A percentile compares a stretch with the other conserved stretches of the same genome.
Evolutionary conservation across 768 basidiomycete species (phyloP).

Genomic region (Lactifluus volemus): DNA sequence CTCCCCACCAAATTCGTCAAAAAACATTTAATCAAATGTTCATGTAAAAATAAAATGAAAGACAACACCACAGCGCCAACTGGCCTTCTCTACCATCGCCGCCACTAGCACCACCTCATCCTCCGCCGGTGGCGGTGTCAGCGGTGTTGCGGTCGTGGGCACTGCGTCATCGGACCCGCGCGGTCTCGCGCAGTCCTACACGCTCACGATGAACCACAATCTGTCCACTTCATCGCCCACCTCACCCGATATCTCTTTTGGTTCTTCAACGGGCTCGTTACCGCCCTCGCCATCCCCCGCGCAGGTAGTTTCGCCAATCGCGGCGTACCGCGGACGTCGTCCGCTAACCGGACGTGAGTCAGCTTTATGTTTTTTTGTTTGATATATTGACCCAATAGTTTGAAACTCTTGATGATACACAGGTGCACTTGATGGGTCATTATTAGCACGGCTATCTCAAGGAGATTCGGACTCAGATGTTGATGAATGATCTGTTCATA

Average conservation of each 20-base stretch:
- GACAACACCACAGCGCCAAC: constrained; percentile 20
- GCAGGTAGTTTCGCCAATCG: constrained; percentile 9
- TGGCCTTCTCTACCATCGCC: constrained; percentile 12
- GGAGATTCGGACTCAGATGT: constrained; percentile 16
- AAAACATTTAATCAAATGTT: no score
- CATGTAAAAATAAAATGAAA: background rate
- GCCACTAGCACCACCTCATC: background rate
- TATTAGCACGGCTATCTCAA: constrained; percentile 15
- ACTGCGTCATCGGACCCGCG: constrained; percentile 14
- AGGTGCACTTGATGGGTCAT: constrained; percentile 18
- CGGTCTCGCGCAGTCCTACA: constrained; percentile 18
- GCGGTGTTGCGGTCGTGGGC: background rate
- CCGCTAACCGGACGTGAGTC: constrained; percentile 18
- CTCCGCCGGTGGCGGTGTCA: background rate
- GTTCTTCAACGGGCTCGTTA: constrained; percentile 13
- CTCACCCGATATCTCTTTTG: constrained; percentile 13
- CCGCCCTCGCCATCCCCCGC: constrained; percentile 17
- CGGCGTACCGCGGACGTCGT: constrained; percentile 20
- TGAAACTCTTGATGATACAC: background rate
- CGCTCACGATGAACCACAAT: constrained; percentile 5
- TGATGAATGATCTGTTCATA: background rate
- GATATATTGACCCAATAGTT: background rate
- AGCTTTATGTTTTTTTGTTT: background rate
- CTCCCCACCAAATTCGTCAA: no score
- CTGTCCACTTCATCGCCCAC: background rate